Evolutionary conservation across 495 filamentous ascomycete species (phyloP).

Genomic region (Trichoderma reesei): DNA sequence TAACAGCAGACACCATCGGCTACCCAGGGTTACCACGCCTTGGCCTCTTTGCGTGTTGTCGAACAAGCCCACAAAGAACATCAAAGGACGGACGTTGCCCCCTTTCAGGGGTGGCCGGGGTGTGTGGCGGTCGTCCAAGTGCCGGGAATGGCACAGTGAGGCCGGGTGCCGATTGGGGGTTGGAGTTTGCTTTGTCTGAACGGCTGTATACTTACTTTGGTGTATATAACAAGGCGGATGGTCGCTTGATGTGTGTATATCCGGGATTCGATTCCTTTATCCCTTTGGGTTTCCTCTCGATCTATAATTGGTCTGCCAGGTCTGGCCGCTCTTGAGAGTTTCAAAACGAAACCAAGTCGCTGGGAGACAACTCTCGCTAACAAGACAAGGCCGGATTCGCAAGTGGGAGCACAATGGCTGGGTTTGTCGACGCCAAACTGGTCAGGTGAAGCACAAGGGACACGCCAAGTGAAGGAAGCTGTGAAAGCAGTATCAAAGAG

Average conservation of each 20-base stretch:
- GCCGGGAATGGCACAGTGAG: background rate
- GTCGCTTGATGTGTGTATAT: background rate
- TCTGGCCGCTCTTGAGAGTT: background rate
- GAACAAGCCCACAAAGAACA: background rate
- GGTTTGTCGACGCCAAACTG: too few relatives aligned
- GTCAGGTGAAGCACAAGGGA: background rate
- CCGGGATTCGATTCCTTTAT: background rate
- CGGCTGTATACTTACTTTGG: background rate
- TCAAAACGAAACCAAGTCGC: background rate
- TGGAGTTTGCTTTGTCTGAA: background rate
- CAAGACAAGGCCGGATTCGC: background rate
- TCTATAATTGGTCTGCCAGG: background rate
- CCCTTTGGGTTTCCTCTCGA: background rate
- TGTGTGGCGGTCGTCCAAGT: background rate
- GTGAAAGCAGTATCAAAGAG: background rate
- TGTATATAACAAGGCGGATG: background rate
- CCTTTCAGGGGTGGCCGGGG: background rate
- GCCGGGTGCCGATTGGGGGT: background rate
- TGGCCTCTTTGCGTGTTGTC: background rate
- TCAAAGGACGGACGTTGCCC: background rate
- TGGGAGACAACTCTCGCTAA: background rate
- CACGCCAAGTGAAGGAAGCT: background rate
- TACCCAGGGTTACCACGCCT: background rate
- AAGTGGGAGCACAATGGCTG: background rate
- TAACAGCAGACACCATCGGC: background rate